Conservation (phyloP, 2,329 filamentous ascomycete genomes). For the Clonostachys sp. region DNA sequence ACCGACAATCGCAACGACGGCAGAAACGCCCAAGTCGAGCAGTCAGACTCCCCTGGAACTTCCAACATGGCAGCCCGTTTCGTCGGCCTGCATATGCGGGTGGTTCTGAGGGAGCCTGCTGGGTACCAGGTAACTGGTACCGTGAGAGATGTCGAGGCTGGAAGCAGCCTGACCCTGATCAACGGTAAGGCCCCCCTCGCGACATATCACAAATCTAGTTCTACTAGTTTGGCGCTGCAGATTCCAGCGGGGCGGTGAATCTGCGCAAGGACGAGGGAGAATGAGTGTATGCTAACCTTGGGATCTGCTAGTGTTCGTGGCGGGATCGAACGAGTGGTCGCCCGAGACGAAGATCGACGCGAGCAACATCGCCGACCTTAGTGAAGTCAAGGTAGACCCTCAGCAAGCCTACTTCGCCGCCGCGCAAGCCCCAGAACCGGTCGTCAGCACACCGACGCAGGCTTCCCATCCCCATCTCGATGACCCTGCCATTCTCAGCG, state of each 20-base stretch:
- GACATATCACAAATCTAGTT: not conserved
- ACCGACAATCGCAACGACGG: not conserved
- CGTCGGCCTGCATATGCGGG: constrained; percentile 70
- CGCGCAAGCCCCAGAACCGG: constrained; percentile 14
- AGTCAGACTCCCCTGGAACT: not conserved
- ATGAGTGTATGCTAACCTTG: not conserved
- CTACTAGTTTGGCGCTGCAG: not conserved
- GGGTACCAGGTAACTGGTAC: constrained; percentile 63
- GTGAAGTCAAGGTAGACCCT: constrained; percentile 26
- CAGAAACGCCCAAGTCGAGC: not conserved
- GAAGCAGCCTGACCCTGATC: constrained; percentile 63
- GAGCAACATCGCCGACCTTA: constrained; percentile 37
- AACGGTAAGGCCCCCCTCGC: constrained; percentile 53
- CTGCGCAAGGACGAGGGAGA: not conserved
- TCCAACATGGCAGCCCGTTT: constrained; percentile 54
- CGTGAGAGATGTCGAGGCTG: constrained; percentile 63
- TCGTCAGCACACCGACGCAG: constrained; percentile 19
- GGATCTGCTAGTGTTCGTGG: constrained; percentile 25
- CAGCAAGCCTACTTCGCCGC: constrained; percentile 16
- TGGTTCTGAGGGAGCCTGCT: constrained; percentile 64
- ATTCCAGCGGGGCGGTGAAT: too few species aligned
- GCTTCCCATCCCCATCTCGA: constrained; percentile 44
- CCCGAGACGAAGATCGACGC: constrained; percentile 39
- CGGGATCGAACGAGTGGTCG: constrained; percentile 34
- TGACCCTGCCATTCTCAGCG: constrained; percentile 81